Percentiles rank a stretch among this genome's conserved stretches.
Conservation (phyloP, 1,284 basidiomycete species). For the Fomes fomentarius region DNA sequence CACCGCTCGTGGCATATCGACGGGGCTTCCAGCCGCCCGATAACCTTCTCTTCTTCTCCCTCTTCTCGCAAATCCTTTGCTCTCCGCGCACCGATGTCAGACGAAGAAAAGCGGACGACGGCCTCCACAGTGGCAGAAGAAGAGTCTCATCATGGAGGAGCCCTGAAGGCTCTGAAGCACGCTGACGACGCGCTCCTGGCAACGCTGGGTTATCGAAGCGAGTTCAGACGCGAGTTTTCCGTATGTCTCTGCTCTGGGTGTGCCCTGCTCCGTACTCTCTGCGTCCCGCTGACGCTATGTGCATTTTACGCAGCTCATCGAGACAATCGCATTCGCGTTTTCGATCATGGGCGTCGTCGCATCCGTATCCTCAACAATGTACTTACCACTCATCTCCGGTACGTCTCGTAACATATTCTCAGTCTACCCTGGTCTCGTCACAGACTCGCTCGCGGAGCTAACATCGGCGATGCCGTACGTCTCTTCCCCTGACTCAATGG, state of each 20-base stretch:
- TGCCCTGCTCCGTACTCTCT: neutral
- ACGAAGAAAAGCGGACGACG: neutral
- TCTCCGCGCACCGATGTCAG: slow-evolving; percentile 2
- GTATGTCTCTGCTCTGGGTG: slow-evolving; percentile 39
- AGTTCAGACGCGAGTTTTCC: slow-evolving; percentile 79
- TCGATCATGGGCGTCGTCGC: slow-evolving; percentile 79
- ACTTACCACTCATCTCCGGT: slow-evolving; percentile 66
- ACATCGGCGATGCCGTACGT: slow-evolving; percentile 77
- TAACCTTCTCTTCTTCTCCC: neutral
- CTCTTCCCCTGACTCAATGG: neutral
- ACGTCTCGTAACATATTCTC: slow-evolving; percentile 7
- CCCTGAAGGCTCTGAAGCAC: slow-evolving; percentile 35
- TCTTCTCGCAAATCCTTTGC: neutral
- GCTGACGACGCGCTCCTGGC: slow-evolving; percentile 64
- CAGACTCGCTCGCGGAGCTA: slow-evolving; percentile 70
- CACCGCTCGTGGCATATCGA: neutral
- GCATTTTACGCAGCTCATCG: slow-evolving; percentile 49
- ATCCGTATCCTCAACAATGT: slow-evolving; percentile 68
- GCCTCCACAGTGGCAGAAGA: neutral
- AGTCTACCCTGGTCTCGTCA: neutral
- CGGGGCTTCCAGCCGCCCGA: neutral
- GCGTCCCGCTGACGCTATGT: neutral
- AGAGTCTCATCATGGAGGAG: too few species aligned
- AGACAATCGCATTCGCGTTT: slow-evolving; percentile 71
- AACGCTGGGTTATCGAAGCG: slow-evolving; percentile 71